Evolutionary conservation across 345 rosid genomes (phyloP).

Genomic region (Erodium maritimum): DNA sequence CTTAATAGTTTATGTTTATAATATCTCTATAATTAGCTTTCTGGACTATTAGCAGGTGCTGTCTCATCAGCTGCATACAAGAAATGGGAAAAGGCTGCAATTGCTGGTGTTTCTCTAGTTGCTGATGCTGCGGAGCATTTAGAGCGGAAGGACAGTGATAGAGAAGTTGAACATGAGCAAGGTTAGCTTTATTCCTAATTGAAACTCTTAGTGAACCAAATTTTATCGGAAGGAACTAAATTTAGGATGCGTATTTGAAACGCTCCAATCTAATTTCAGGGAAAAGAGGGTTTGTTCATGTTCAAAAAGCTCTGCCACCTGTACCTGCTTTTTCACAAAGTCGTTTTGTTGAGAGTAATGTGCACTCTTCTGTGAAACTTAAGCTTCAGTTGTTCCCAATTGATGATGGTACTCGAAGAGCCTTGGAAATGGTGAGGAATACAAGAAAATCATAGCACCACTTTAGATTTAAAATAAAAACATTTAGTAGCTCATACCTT

Average conservation of each 20-base stretch:
- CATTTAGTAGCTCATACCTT: conserved; percentile 10
- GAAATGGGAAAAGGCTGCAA: conserved; percentile 98
- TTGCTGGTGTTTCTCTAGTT: conserved; percentile 97
- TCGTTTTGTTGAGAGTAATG: conserved; percentile 36
- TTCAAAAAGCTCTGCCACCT: conserved; percentile 31
- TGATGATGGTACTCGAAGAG: conserved; percentile 76
- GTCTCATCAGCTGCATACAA: conserved; percentile 56
- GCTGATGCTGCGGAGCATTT: conserved; percentile 99
- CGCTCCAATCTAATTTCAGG: conserved; percentile 25
- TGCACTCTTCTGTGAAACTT: conserved; percentile 46
- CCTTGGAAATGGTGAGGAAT: conserved; percentile 74
- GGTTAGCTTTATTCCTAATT: conserved; percentile 8
- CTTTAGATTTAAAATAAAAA: conserved; percentile 9
- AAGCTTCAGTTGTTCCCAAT: conserved; percentile 96
- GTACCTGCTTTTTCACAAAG: conserved; percentile 32
- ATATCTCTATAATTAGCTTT: background rate
- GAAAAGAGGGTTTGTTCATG: conserved; percentile 24
- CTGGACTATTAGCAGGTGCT: conserved; percentile 25
- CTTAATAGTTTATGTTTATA: background rate
- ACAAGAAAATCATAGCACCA: conserved; percentile 10
- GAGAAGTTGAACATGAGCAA: conserved; percentile 40
- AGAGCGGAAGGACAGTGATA: conserved; percentile 50
- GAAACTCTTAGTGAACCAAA: background rate
- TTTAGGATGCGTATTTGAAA: conserved; percentile 5
- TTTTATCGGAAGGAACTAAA: conserved; percentile 11